phyloP scores from a whole-genome alignment of 495 filamentous ascomycete species.

The Xylaria grammica region DNA sequence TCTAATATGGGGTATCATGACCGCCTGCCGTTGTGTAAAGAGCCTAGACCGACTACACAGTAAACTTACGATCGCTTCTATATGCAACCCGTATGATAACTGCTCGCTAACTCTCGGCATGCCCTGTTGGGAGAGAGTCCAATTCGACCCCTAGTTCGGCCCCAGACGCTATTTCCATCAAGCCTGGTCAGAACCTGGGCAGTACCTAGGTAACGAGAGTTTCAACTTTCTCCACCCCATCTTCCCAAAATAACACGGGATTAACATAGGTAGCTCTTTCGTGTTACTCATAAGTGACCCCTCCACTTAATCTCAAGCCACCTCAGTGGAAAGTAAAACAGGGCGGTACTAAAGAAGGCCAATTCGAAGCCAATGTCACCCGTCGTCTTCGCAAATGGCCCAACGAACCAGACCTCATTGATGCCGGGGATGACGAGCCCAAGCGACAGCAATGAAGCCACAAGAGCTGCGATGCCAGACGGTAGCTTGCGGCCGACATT shows the following conservation, averaged over 20 bases:
- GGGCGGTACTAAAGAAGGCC: slow-evolving; percentile 52
- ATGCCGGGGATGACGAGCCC: slow-evolving; percentile 55
- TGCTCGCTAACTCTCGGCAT: too few species aligned
- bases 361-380: slow-evolving; percentile 62
- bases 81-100: too few species aligned
- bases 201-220: neutral
- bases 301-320: slow-evolving; percentile 44
- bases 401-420: slow-evolving; percentile 58
- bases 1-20: too few species aligned
- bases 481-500: slow-evolving; percentile 52
- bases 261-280: neutral
- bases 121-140: neutral
- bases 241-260: neutral
- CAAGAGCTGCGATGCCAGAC: slow-evolving; percentile 49
- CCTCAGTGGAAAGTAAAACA: slow-evolving; percentile 50
- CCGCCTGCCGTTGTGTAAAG: too few species aligned
- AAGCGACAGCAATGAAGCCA: slow-evolving; percentile 42
- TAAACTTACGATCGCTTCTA: too few species aligned
- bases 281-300: slow-evolving; percentile 11
- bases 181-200: neutral
- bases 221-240: too few species aligned
- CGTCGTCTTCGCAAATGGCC: slow-evolving; percentile 54
- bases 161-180: neutral
- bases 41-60: too few species aligned
- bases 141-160: neutral